Conservation (phyloP, 768 basidiomycete genomes). For the Boletus reticuloceps region DNA sequence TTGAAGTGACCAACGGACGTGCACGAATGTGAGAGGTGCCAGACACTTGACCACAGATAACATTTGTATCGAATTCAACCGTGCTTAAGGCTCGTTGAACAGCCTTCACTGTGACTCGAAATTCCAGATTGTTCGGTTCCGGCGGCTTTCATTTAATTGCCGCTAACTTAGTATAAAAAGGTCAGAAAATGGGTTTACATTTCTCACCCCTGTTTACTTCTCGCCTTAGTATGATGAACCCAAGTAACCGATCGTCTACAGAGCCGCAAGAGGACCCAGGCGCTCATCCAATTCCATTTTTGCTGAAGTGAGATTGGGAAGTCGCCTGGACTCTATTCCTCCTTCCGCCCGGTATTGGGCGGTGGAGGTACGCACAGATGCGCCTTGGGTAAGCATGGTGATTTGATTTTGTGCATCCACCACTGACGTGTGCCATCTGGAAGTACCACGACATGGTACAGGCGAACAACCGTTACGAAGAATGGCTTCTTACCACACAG, state of each 20-base stretch:
- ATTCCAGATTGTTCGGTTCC: not conserved
- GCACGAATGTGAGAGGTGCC: no score
- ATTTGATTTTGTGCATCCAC: not conserved
- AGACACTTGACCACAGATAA: no score
- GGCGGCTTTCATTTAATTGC: not conserved
- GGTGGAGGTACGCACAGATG: not conserved
- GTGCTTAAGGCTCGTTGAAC: no score
- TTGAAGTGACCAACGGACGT: no score
- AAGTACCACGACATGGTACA: conserved; percentile 7
- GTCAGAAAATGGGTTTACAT: no score
- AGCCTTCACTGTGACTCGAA: no score
- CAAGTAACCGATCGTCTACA: not conserved
- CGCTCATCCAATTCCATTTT: conserved; percentile 18
- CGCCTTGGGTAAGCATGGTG: conserved; percentile 12
- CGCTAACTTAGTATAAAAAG: conserved; percentile 2
- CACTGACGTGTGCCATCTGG: not conserved
- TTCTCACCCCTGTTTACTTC: not conserved
- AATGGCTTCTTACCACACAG: conserved; percentile 6
- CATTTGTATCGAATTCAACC: no score
- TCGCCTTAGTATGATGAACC: not conserved
- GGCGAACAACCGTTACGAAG: conserved; percentile 15
- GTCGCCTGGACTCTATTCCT: conserved; percentile 18
- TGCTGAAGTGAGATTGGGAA: conserved; percentile 3
- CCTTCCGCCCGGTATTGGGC: conserved; percentile 11
- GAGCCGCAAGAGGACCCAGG: conserved; percentile 9